Conservation (phyloP, 768 basidiomycete genomes). For the Cytidiella melzeri region DNA sequence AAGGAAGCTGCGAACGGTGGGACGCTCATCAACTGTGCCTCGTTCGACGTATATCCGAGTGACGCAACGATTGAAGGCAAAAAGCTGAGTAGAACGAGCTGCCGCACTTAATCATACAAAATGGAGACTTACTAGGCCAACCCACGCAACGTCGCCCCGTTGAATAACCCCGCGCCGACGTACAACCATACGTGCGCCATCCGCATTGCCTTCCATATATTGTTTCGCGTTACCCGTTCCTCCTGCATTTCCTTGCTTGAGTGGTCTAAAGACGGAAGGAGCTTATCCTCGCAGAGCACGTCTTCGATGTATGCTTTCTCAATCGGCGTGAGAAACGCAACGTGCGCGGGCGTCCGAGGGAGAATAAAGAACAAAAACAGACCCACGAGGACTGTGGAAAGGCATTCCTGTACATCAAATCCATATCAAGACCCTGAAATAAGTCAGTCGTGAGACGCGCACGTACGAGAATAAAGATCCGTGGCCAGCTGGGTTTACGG, state of each 20-base stretch:
- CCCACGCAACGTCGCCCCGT: too few relatives aligned
- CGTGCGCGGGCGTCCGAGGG: neutral
- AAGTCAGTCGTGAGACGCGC: neutral
- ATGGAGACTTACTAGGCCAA: too few relatives aligned
- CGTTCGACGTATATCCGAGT: slow-evolving; percentile 24
- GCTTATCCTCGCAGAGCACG: slow-evolving; percentile 10
- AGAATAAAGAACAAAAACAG: slow-evolving; percentile 6
- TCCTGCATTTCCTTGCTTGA: slow-evolving; percentile 6
- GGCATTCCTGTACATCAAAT: slow-evolving; percentile 6
- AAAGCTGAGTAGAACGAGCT: too few relatives aligned
- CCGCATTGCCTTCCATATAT: too few relatives aligned
- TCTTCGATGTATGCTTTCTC: slow-evolving; percentile 8
- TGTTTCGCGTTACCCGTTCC: slow-evolving; percentile 11
- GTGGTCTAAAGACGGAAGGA: slow-evolving; percentile 4
- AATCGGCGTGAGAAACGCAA: slow-evolving; percentile 8
- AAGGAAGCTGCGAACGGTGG: slow-evolving; percentile 27
- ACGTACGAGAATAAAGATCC: slow-evolving; percentile 58
- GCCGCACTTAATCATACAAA: too few relatives aligned
- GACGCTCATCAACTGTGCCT: too few relatives aligned
- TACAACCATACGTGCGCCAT: too few relatives aligned
- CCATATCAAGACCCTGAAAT: neutral
- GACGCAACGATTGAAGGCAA: slow-evolving; percentile 21
- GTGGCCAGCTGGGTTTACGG: slow-evolving; percentile 54
- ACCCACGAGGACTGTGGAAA: slow-evolving; percentile 9
- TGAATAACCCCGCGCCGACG: too few relatives aligned